Evolutionary conservation across 2,329 filamentous ascomycete genomes (phyloP), one percentile per base, ranked within the genome.

Genomic region (Aspergillus ustus): DNA sequence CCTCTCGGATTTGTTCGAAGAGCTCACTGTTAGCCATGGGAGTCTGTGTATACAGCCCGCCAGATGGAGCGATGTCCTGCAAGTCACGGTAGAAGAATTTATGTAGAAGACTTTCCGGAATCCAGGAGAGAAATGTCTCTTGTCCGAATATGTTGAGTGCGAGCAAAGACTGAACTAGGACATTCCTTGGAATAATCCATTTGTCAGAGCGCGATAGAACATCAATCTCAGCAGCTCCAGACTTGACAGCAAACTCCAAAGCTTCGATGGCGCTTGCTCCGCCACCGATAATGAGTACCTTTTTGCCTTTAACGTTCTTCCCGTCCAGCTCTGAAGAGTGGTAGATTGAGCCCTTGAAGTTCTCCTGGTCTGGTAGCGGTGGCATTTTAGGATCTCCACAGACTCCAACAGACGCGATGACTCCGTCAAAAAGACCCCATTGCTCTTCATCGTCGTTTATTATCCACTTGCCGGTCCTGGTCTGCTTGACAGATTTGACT

Each of bases 1-100:
- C 90, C 1, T 81, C 78, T 19, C 92, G 89, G 34, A 96, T 85
- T 69, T 90, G 89, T 52, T 90, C 82, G 76, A 96, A 89, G 1
- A 96, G 85, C 50, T 93, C 88, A 17, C 88, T 90, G 75, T 95
- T 96, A 25, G 95, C 91, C 91, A 95, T 94, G 0, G 92, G 92
- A 0, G 92, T 96, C 55, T 91, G 89, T 29, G 85, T 92, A 74
- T 92, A 96, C n/a, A 95, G 79, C 8, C 91, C 91, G 70, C 85
- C 81, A 1, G 84, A 78, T 0, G 92, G 92, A 0, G 91, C 85
- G 5, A 96, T 83, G 66, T 93, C 87, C 68, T 88, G 79, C 2
- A 96, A 83, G 68, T 95, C 92, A 17, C 91, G 86, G 73, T 96
- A 96, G 80, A 96, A 96, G 79, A 94, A 85, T 65, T 89, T 86